Base-by-base conservation (phyloP, 352 stramenopile species). In the Globisporangium megalacanthum region DNA sequence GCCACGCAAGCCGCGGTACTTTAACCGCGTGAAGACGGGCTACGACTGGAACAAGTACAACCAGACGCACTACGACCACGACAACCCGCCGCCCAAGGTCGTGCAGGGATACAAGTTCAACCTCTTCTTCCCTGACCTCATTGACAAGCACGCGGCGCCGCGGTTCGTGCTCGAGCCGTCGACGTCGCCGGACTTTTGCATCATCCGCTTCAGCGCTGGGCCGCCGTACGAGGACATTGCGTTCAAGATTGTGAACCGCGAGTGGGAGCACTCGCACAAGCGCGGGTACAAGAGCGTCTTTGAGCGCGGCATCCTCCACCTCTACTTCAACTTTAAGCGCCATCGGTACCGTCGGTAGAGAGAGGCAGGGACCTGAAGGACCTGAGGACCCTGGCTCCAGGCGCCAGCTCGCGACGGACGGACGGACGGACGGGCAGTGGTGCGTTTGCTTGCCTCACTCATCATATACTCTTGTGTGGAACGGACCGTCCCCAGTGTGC, bases 1-100 rank as follows among this genome's bases (percentile, higher is more conserved):
- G 57, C 96, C 97, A 15, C 90, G 97, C 39, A 99, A 99, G 70
- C 97, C 97, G 7, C 85, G 96, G 4, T 99, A 99, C 77, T 99
- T 99, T 62, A 99, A 99, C 79, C 94, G 97, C 39, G 96, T 99
- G 66, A 98, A 98, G 79, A 99, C 96, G 2, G 97, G 97, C 35
- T 99, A 98, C 72, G 97, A 99, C 74, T 99, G 97, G 96, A 99
- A 99, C 86, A 98, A 98, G 78, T 99, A 99, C 89, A 99, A 99
- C 77, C 96, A 99, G 72, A 98, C 96, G 50, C 97, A 99, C 75
- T 99, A 99, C 73, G 97, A 99, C 81, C 84, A 95, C 64, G 97
- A 99, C 70, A 99, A 99, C 66, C 97, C 97, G 60, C 97, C 97
- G 41, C 97, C 97, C n/a, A 99, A 99, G 79, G 96, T 98, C 51